Base-by-base conservation (phyloP, 257 asterid species). In the Nicotiana tabacum region DNA sequence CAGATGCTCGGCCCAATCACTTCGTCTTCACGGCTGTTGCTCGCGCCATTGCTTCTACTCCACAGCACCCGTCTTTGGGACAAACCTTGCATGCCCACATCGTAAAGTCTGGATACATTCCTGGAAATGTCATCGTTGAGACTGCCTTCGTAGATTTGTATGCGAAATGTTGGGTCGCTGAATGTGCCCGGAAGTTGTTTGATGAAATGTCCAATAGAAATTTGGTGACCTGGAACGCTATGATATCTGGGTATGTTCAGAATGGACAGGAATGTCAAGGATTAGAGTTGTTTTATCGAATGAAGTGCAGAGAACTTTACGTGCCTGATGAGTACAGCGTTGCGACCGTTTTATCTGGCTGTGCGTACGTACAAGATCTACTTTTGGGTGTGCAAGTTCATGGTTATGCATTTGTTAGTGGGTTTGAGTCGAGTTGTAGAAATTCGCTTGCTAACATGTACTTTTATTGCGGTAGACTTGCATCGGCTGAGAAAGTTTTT, bases 141-240 rank as follows among this genome's bases (percentile, higher is more conserved):
- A 86, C 89, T n/a, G 83, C 89, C 18, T 85, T 87, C 4, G 33
- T 85, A 1, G 85, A 87, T 67, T 82, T 87, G 87, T 89, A 89
- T 64, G n/a, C 69, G 1, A 89, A 87, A 83, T 87, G 92, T 80
- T 86, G 89, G 58, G 33, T 27, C 0, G 27, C 83, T 16, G 21
- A 30, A 5, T 82, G 35, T 78, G 89, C 90, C 0, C 61, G 29
- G 27, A 78, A 18, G 9, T 0, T 87, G 89, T 89, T 89, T 60
- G 89, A 85, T 72, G 92, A 89, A 85, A 89, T 89, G 90, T 18
- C 83, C 2, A 15, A 37, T 0, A 82, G 88, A 85, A 87, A 87
- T 76, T 48, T 68, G 70, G 90, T 89, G 29, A 85, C 87, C 4
- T 89, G 92, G 90, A 89, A 87, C 21, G 84, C 90, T 3, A 67